Conservation (phyloP, 805 yeast genomes). For the Metschnikowia rubicola region DNA sequence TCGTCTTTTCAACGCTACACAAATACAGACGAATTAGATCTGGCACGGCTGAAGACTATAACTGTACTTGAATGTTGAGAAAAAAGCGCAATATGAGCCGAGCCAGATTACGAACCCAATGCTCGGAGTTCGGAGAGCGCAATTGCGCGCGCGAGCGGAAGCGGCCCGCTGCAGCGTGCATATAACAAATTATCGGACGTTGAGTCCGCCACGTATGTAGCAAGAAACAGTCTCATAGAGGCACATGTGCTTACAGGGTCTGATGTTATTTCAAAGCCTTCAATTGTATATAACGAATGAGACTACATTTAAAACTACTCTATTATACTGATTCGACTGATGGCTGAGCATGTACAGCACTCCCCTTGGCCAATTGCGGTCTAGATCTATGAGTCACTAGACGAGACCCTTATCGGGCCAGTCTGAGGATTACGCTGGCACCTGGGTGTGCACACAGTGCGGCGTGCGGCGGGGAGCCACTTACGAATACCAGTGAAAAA, state of each 20-base stretch:
- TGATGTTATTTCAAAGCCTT: no score
- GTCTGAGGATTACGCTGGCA: neutral
- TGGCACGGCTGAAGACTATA: no score
- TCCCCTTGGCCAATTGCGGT: neutral
- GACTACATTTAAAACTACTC: no score
- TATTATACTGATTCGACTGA: no score
- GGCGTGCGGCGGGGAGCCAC: slow-evolving; percentile 7
- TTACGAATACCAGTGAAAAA: neutral
- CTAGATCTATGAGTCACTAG: neutral
- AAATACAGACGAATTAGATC: no score
- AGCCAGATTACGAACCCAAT: no score
- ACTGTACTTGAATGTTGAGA: no score
- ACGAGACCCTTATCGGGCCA: neutral
- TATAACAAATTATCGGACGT: neutral
- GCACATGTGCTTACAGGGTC: no score
- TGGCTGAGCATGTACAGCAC: neutral
- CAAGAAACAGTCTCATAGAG: no score
- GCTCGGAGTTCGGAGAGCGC: neutral
- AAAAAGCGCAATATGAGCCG: no score
- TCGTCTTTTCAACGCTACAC: no score
- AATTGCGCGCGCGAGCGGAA: neutral
- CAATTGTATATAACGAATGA: no score
- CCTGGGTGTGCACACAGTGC: neutral
- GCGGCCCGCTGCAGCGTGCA: neutral
- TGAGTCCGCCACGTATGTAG: neutral